These are phyloP conservation scores for Ocimum tenuiflorum DNA, from an alignment of 257 asterid species.

Conservation along the genomic window DNA sequence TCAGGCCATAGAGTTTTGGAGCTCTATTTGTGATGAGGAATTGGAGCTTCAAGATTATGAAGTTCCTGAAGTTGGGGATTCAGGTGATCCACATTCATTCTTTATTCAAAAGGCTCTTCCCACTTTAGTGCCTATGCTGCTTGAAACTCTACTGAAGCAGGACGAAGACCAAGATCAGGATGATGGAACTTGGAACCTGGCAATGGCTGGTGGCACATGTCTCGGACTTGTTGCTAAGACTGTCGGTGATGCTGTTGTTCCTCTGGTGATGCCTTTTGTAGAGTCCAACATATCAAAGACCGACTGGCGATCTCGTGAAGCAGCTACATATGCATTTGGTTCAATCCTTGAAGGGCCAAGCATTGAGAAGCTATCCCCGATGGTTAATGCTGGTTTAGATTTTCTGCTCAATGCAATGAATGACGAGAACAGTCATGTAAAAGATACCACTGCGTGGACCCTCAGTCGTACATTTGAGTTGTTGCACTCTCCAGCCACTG, in stretches of 20 bases:
- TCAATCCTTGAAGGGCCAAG: slow-evolving; percentile 91
- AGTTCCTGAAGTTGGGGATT: slow-evolving; percentile 48
- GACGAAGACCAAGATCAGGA: slow-evolving; percentile 87
- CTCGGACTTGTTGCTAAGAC: slow-evolving; percentile 73
- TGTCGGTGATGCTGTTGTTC: slow-evolving; percentile 73
- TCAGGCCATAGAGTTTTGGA: slow-evolving; percentile 91
- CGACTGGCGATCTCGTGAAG: slow-evolving; percentile 84
- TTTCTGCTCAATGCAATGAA: slow-evolving; percentile 69
- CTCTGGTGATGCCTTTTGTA: slow-evolving; percentile 78
- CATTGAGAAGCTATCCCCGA: slow-evolving; percentile 60
- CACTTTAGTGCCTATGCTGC: slow-evolving; percentile 67
- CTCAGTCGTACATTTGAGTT: slow-evolving; percentile 82
- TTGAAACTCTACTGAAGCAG: slow-evolving; percentile 74
- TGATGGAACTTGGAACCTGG: slow-evolving; percentile 81
- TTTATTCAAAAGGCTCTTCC: slow-evolving; percentile 75
- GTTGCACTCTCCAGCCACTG: slow-evolving; percentile 57
- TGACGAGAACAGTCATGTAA: slow-evolving; percentile 61
- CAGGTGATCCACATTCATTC: slow-evolving; percentile 44
- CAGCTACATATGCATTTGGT: slow-evolving; percentile 83
- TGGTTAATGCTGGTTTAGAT: slow-evolving; percentile 74
- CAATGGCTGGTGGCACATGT: slow-evolving; percentile 94
- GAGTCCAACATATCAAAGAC: slow-evolving; percentile 50
- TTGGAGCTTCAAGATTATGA: slow-evolving; percentile 68
- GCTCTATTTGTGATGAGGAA: slow-evolving; percentile 82
- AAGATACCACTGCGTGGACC: slow-evolving; percentile 94